Evolutionary conservation across 2,329 filamentous ascomycete genomes (phyloP), one percentile per base, ranked within the genome.

Genomic region (Diplodia sapinea): DNA sequence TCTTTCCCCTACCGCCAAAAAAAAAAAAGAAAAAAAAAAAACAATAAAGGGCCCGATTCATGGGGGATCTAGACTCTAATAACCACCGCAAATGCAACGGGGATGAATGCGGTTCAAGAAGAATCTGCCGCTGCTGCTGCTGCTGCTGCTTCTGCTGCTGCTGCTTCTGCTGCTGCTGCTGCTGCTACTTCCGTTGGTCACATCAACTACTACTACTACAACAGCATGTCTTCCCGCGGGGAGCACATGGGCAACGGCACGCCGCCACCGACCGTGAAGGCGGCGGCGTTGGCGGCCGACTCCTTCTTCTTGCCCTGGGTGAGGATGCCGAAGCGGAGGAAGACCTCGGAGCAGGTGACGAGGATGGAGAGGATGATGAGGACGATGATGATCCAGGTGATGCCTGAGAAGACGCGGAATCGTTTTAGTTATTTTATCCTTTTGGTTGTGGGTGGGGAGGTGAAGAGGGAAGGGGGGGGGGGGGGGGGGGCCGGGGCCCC

Each of bases 381-480:
- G 55, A 97, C 85, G 74, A 99, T 99, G 79, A 98, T 91, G 78
- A 99, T 98, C 94, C 94, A 98, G 0, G 95, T 99, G 77, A 97
- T 96, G 71, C 86, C 82, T 83, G 56, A 62, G 23, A 29, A 9
- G n/a, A n/a, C n/a, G n/a, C 23, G 23, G 23, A 26, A 26, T 26
- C 23, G 23, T n/a, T 23, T 23, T 2, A 23, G 23, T 23, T 23
- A 23, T 23, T 23, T 23, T 23, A 23, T 23, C 23, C 2, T 23
- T 23, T 26, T 23, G 23, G 23, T 23, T 23, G 23, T 1, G 23
- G 31, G 15, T 11, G 31, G 6, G 6, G 31, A 31, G 31, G 31
- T 8, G 31, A 31, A 31, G 3, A 4, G n/a, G n/a, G n/a, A n/a
- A n/a, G n/a, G n/a, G n/a, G n/a, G n/a, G n/a, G n/a, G n/a, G n/a